These are phyloP conservation scores for Colletotrichum gigasporum DNA, from an alignment of 2,329 filamentous ascomycete species.

Conservation along the genomic window DNA sequence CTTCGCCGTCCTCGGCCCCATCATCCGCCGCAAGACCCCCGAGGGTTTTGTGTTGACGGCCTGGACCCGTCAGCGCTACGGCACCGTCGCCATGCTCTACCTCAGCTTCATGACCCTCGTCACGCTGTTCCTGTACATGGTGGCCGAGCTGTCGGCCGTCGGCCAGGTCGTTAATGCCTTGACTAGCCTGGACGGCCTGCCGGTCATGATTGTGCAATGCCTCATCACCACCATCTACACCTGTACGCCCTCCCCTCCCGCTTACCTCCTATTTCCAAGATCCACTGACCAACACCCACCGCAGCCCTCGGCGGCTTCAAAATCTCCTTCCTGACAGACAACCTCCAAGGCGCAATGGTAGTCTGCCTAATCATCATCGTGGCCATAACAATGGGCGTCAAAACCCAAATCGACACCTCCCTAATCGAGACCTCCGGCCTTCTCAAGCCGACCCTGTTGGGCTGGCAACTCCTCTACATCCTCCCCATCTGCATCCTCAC, in stretches of 20 bases:
- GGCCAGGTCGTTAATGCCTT: slow-evolving; percentile 81
- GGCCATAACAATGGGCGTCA: slow-evolving; percentile 79
- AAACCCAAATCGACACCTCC: slow-evolving; percentile 75
- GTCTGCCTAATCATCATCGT: slow-evolving; percentile 78
- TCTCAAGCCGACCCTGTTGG: slow-evolving; percentile 74
- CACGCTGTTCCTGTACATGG: slow-evolving; percentile 88
- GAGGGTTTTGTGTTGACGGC: slow-evolving; percentile 87
- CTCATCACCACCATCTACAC: slow-evolving; percentile 85
- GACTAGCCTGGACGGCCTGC: slow-evolving; percentile 78
- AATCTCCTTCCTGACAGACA: slow-evolving; percentile 86
- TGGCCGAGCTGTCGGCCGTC: slow-evolving; percentile 82
- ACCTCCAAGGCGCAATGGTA: slow-evolving; percentile 83
- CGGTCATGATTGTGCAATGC: slow-evolving; percentile 81
- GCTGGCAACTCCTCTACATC: slow-evolving; percentile 89
- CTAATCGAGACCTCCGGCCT: slow-evolving; percentile 76
- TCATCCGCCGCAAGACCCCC: slow-evolving; percentile 82
- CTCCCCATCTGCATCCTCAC: slow-evolving; percentile 82
- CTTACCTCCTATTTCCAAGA: not conserved
- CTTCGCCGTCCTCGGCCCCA: slow-evolving; percentile 78
- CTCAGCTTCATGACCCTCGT: slow-evolving; percentile 81
- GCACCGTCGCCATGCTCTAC: slow-evolving; percentile 73
- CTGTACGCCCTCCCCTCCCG: slow-evolving; percentile 63
- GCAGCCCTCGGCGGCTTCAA: slow-evolving; percentile 83
- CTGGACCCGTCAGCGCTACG: slow-evolving; percentile 85
- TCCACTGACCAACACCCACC: not conserved